A percentile compares a stretch with the other conserved stretches of the same genome.
These are phyloP conservation scores for Lachnellula hyalina DNA, from an alignment of 2,329 filamentous ascomycete genomes.

Conservation along the genomic window DNA sequence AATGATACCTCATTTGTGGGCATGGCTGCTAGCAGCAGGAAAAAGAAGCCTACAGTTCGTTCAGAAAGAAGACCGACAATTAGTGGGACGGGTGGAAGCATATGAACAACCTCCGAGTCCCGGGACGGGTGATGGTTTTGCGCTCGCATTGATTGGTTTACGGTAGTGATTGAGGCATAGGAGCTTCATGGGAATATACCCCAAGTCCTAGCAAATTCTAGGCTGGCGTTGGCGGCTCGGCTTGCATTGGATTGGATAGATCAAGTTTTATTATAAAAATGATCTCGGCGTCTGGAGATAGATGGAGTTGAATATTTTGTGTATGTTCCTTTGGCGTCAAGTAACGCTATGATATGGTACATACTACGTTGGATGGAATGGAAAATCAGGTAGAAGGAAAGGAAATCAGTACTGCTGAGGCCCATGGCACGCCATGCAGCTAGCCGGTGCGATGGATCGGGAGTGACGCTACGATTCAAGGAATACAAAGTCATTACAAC, in stretches of 20 bases:
- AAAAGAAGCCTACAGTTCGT: slow-evolving; percentile 11
- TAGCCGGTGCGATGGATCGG: too few species aligned
- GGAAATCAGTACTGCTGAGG: too few species aligned
- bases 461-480: too few species aligned
- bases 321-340: too few species aligned
- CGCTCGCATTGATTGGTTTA: not conserved
- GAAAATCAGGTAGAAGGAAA: too few species aligned
- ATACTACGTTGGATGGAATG: too few species aligned
- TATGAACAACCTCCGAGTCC: not conserved
- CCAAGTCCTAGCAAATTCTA: not conserved
- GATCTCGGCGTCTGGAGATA: not conserved
- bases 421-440: too few species aligned
- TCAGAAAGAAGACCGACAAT: slow-evolving; percentile 4
- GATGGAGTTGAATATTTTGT: not conserved
- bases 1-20: slow-evolving; percentile 24
- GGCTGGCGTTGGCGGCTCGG: not conserved
- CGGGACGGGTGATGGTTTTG: not conserved
- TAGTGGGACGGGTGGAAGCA: not conserved
- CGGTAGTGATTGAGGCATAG: not conserved
- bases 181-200: not conserved
- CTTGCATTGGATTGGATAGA: not conserved
- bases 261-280: not conserved
- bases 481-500: too few species aligned
- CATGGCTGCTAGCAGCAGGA: slow-evolving; percentile 17
- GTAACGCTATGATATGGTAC: too few species aligned